Conservation (phyloP, 2,329 filamentous ascomycete genomes). For the Cytospora chrysosperma region DNA sequence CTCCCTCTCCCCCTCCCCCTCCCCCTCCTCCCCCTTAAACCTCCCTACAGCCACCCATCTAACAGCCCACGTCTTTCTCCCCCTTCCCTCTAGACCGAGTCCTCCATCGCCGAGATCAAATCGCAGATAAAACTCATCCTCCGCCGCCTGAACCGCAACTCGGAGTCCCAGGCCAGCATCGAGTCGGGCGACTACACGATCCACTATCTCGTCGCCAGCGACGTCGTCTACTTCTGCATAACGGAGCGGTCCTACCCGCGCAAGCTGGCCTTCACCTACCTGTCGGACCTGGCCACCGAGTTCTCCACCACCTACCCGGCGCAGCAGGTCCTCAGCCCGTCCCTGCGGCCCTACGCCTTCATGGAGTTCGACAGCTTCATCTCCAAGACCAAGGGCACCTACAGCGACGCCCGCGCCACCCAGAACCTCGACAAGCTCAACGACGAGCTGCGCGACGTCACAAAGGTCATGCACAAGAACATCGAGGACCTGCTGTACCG, state of each 20-base stretch:
- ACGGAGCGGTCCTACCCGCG: slow-evolving; percentile 92
- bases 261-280: slow-evolving; percentile 98
- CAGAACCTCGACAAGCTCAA: slow-evolving; percentile 95
- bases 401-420: slow-evolving; percentile 85
- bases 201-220: slow-evolving; percentile 81
- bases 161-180: slow-evolving; percentile 88
- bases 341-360: slow-evolving; percentile 88
- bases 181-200: slow-evolving; percentile 80
- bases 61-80: neutral
- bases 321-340: slow-evolving; percentile 69
- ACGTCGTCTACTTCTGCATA: slow-evolving; percentile 90
- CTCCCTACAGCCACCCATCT: slow-evolving; percentile 1
- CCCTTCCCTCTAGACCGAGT: slow-evolving; percentile 55
- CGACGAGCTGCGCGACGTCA: slow-evolving; percentile 95
- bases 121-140: slow-evolving; percentile 87
- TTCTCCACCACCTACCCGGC: slow-evolving; percentile 83
- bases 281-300: slow-evolving; percentile 85
- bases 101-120: slow-evolving; percentile 83
- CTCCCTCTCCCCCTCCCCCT: slow-evolving; percentile 4
- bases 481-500: slow-evolving; percentile 96
- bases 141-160: slow-evolving; percentile 82
- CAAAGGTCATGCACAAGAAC: slow-evolving; percentile 99
- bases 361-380: slow-evolving; percentile 99
- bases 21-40: slow-evolving; percentile 13
- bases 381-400: slow-evolving; percentile 85